Evolutionary conservation across 1,139 yeast genomes (phyloP).

Genomic region (Kurtzmaniella quercitrusa): DNA sequence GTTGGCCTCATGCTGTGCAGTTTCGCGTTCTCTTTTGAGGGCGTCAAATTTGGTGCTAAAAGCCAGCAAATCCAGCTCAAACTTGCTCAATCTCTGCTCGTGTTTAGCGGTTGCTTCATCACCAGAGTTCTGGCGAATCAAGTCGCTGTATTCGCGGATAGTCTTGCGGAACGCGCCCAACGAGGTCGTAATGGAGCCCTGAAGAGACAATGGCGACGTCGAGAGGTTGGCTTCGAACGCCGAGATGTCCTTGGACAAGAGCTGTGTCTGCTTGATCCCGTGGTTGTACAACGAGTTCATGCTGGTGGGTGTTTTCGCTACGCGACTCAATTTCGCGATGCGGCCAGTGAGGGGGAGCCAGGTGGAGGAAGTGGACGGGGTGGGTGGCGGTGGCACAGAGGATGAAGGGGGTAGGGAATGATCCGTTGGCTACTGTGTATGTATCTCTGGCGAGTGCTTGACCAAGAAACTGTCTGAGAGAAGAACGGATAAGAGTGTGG

Average conservation of each 20-base stretch:
- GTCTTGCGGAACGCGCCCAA: constrained; percentile 72
- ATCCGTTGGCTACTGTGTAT: too few species aligned
- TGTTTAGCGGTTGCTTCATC: constrained; percentile 61
- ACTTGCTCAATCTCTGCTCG: constrained; percentile 53
- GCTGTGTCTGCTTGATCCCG: constrained; percentile 80
- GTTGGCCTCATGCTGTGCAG: constrained; percentile 46
- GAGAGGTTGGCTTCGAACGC: constrained; percentile 63
- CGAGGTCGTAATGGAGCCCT: constrained; percentile 82
- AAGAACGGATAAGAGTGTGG: too few species aligned
- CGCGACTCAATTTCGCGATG: background rate
- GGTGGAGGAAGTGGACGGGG: too few species aligned
- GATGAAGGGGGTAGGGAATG: too few species aligned
- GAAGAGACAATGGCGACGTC: constrained; percentile 69
- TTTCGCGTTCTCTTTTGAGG: constrained; percentile 65
- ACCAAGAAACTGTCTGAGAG: too few species aligned
- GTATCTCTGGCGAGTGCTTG: too few species aligned
- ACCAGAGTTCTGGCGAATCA: constrained; percentile 54
- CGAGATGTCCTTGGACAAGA: constrained; percentile 63
- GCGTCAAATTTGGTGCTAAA: constrained; percentile 56
- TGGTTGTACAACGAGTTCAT: constrained; percentile 84
- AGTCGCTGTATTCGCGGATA: constrained; percentile 67
- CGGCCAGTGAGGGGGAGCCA: too few species aligned
- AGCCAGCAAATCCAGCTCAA: constrained; percentile 56
- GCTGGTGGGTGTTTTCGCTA: background rate
- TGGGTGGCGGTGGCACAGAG: too few species aligned